Conservation (phyloP, 78 protist genomes). For the Isochrysis galbana region DNA sequence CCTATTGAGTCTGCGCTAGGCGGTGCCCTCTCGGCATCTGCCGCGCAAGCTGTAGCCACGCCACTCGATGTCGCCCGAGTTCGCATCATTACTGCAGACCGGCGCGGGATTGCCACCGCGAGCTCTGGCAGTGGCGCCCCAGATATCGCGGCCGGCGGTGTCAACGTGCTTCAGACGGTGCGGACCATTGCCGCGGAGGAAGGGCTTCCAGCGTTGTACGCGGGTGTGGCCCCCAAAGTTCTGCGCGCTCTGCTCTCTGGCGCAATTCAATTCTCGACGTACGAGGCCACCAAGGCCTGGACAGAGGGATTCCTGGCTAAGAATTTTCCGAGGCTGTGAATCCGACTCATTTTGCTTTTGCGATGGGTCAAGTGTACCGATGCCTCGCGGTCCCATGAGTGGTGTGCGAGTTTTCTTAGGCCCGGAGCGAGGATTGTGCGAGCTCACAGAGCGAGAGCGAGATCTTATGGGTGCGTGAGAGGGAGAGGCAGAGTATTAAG, state of each 20-base stretch:
- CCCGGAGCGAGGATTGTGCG: no score
- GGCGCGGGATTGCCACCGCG: background rate
- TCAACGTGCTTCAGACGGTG: no score
- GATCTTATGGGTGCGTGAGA: no score
- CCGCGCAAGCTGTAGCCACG: conserved; percentile 56
- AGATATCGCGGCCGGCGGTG: background rate
- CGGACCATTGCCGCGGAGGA: background rate
- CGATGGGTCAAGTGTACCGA: no score
- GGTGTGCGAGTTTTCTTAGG: background rate
- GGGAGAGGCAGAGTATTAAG: no score
- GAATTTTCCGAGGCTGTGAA: background rate
- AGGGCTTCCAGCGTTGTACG: background rate
- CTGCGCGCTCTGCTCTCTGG: background rate
- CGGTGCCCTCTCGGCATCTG: conserved; percentile 54
- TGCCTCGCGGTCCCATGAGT: no score
- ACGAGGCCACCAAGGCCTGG: background rate
- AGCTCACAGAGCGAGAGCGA: no score
- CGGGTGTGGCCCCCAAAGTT: background rate
- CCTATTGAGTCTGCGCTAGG: conserved; percentile 23
- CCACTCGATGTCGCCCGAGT: conserved; percentile 72
- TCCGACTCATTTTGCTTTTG: no score
- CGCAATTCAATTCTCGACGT: background rate
- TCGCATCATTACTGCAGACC: conserved; percentile 37
- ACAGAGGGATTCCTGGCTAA: background rate
- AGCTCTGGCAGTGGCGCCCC: background rate